These are phyloP conservation scores for Capsella rubella DNA, from an alignment of 441 rosid species.

Conservation along the genomic window DNA sequence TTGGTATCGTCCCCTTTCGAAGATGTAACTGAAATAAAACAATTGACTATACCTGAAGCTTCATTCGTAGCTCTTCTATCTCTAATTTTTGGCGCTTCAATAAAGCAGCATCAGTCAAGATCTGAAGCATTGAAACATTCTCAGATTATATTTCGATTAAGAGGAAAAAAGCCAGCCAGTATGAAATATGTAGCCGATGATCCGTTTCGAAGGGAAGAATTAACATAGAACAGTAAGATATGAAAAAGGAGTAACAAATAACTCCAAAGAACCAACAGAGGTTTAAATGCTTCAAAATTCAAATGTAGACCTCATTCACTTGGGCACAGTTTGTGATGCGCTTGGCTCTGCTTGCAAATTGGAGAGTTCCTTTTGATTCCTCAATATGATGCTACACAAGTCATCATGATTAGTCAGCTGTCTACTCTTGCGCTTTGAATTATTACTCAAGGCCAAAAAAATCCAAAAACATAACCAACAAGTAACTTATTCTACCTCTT, in stretches of 20 bases:
- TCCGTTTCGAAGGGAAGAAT: background rate
- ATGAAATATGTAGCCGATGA: background rate
- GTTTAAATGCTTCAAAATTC: conserved; percentile 4
- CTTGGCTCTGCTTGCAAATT: conserved; percentile 96
- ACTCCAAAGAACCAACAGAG: conserved; percentile 3
- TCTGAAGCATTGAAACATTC: conserved; percentile 50
- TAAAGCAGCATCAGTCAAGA: conserved; percentile 93
- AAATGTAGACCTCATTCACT: conserved; percentile 81
- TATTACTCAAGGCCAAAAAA: background rate
- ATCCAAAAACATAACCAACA: background rate
- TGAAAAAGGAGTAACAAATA: background rate
- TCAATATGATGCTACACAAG: conserved; percentile 78
- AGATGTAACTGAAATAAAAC: conserved; percentile 1
- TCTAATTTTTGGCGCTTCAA: conserved; percentile 90
- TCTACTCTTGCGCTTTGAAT: background rate
- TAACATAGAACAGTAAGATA: background rate
- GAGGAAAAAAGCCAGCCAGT: conserved; percentile 9
- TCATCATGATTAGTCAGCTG: conserved; percentile 23
- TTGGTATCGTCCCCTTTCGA: conserved; percentile 35
- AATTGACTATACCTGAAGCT: conserved; percentile 72
- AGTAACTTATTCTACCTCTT: conserved; percentile 63
- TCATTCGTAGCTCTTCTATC: conserved; percentile 84
- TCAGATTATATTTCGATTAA: conserved; percentile 38
- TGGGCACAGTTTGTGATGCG: conserved; percentile 91
- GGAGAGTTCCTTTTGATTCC: conserved; percentile 94